These are phyloP conservation scores for Saprolegnia parasitica DNA, from an alignment of 352 stramenopile genomes.

Conservation along the genomic window DNA sequence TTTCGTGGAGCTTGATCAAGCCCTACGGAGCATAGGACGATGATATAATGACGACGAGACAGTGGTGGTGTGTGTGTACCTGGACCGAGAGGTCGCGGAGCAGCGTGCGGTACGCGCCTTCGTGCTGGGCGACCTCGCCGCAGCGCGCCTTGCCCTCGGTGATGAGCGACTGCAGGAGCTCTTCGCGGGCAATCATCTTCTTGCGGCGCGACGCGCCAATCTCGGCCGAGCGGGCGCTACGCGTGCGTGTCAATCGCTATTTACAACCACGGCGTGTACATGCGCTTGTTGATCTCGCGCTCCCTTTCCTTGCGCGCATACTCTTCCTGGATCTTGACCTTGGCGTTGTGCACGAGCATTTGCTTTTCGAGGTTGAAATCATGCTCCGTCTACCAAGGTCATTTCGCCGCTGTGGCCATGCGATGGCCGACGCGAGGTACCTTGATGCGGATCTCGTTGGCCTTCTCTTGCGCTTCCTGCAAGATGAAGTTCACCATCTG, in stretches of 20 bases:
- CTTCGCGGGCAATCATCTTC: constrained; percentile 94
- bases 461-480: constrained; percentile 99
- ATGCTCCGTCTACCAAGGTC: constrained; percentile 89
- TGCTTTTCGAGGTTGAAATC: constrained; percentile 99
- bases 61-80: constrained; percentile 7
- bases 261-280: constrained; percentile 39
- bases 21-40: constrained; percentile 37
- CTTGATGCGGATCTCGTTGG: constrained; percentile 98
- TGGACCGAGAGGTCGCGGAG: constrained; percentile 97
- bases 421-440: constrained; percentile 33
- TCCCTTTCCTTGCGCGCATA: constrained; percentile 98
- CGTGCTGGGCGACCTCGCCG: constrained; percentile 47
- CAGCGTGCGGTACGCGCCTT: constrained; percentile 90
- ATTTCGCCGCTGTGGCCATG: too few species aligned
- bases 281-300: constrained; percentile 91
- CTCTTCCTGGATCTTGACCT: constrained; percentile 97
- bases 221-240: constrained; percentile 85
- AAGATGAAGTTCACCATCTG: constrained; percentile 99
- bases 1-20: constrained; percentile 98
- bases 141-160: constrained; percentile 55
- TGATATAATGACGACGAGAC: neutral
- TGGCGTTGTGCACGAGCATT: constrained; percentile 97
- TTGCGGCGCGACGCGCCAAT: constrained; percentile 93
- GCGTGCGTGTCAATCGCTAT: neutral
- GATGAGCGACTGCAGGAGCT: constrained; percentile 83